phyloP scores from a whole-genome alignment of 768 basidiomycete genomes.

The Mycena olivaceomarginata region DNA sequence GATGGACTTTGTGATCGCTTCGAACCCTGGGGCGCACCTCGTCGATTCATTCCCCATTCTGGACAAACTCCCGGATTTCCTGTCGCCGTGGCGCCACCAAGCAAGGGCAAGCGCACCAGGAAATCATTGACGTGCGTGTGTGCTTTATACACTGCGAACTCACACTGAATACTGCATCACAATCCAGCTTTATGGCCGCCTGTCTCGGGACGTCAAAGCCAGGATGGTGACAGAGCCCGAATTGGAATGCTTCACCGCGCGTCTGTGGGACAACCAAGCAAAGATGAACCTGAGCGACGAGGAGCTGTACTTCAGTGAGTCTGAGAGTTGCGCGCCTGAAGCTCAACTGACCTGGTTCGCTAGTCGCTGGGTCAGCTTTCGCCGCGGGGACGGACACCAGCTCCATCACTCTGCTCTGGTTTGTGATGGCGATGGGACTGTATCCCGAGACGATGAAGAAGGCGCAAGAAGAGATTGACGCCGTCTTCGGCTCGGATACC shows the following conservation, averaged over 20 bases:
- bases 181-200: background rate
- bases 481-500: background rate
- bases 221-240: background rate
- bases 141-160: background rate
- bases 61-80: background rate
- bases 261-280: conserved; percentile 1
- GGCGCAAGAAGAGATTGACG: background rate
- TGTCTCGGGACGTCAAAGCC: background rate
- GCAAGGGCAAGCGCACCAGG: background rate
- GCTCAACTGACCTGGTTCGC: background rate
- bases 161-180: background rate
- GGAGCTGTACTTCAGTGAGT: conserved; percentile 8
- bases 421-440: conserved; percentile 11
- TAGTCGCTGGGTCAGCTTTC: conserved; percentile 2
- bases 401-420: conserved; percentile 8
- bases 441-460: background rate
- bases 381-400: no score
- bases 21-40: background rate
- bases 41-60: background rate
- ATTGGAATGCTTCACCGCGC: background rate
- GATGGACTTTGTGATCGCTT: background rate
- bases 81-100: background rate
- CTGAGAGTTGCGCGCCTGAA: no score
- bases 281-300: background rate
- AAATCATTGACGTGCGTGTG: background rate